phyloP scores from a whole-genome alignment of 2,329 filamentous ascomycete species.

The Aureobasidium namibiae region DNA sequence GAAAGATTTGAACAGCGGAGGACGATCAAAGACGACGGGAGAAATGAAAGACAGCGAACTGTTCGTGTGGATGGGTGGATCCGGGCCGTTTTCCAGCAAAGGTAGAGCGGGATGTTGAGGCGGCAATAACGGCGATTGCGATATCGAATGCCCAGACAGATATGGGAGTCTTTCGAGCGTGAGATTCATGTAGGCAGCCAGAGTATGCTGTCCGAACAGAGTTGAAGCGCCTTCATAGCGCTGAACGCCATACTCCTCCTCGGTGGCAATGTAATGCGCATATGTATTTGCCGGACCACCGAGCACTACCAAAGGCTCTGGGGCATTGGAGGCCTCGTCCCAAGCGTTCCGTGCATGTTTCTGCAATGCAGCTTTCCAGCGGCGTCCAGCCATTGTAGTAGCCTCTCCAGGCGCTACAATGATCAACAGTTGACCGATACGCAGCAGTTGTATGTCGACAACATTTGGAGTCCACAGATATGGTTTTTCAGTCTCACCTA shows the following conservation, averaged over 20 bases:
- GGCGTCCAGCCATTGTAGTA: conserved; percentile 82
- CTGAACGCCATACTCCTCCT: conserved; percentile 75
- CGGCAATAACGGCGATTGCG: conserved; percentile 28
- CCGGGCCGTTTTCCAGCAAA: conserved; percentile 40
- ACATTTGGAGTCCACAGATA: conserved; percentile 89
- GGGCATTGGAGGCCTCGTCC: conserved; percentile 28
- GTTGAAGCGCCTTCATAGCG: conserved; percentile 94
- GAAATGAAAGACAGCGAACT: conserved; percentile 73
- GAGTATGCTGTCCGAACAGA: conserved; percentile 72
- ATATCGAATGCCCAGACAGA: conserved; percentile 42
- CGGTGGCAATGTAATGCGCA: conserved; percentile 70
- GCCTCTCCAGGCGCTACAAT: conserved; percentile 81
- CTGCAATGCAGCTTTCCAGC: conserved; percentile 69
- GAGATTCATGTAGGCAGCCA: conserved; percentile 81
- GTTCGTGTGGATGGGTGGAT: conserved; percentile 70
- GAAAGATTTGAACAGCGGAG: conserved; percentile 58
- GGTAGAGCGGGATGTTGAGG: conserved; percentile 25
- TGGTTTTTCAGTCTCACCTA: conserved; percentile 68
- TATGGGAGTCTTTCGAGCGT: conserved; percentile 65
- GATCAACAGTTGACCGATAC: conserved; percentile 76
- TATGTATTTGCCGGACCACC: conserved; percentile 89
- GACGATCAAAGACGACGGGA: conserved; percentile 64
- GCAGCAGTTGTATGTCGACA: conserved; percentile 77
- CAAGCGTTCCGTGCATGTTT: conserved; percentile 28
- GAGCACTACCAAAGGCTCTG: conserved; percentile 66